Base-by-base conservation (phyloP, 2,329 filamentous ascomycete genomes). In the Cladosporium sphaerospermum region DNA sequence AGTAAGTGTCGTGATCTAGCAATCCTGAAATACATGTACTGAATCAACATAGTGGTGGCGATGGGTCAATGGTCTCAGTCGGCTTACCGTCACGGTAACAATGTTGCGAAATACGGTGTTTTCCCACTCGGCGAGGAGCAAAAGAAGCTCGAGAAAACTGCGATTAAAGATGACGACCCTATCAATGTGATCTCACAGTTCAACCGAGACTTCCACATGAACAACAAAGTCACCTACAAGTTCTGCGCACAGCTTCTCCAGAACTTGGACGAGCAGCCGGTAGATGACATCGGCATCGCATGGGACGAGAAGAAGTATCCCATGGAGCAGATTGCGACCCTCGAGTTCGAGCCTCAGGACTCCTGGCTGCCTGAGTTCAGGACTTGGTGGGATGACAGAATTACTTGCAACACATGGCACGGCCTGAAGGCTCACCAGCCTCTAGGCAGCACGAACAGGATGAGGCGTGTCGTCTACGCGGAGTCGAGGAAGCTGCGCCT, bases 281-380 rank as follows among this genome's bases (percentile, higher is more conserved):
- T 68, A 9, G 66, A 68, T 37, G 65, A 68, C 54, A 64, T 67
- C 42, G 65, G 65, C 3, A 54, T 67, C 23, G 59, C 61, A 19
- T 68, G 66, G 66, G 64, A 67, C 37, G 56, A 56, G 23, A 60
- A 60, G 47, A 68, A 67, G 55, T 67, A 67, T 23, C 66, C 65
- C 6, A 66, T 63, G 53, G 58, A 65, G 53, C 61, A 66, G 37
- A 57, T 68, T 23, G 66, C 62, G 1, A 67, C 65, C 6, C 54
- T 73, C 9, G 70, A 72, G 41, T 73, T 73, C 48, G 65, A 69
- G 43, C 67, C 67, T 8, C 70, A 73, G 58, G 70, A 72, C 46
- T 62, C 58, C 10, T 72, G 68, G 68, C 49, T 71, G n/a, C 69
- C 69, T 2, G 68, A 68, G 56, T 71, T 72, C 57, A 56, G 69